phyloP scores from a whole-genome alignment of 306 rosid species.

The Rosa persica region DNA sequence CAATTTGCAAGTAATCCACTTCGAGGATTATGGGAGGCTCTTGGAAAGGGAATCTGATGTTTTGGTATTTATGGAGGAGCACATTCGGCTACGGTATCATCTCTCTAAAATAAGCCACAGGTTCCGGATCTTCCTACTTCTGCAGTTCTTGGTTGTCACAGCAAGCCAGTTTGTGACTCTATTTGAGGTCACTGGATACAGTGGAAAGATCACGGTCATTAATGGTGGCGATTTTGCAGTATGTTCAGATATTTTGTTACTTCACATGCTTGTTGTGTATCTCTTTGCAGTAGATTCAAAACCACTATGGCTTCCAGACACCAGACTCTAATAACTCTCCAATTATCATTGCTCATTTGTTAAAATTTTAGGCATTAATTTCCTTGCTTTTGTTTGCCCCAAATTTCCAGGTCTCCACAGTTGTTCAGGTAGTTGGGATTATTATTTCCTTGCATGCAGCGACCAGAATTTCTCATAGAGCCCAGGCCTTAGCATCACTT shows the following conservation, averaged over 20 bases:
- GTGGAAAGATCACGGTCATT: conserved; percentile 46
- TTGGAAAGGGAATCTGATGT: conserved; percentile 68
- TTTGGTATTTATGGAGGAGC: conserved; percentile 67
- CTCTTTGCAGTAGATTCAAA: neutral
- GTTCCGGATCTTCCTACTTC: conserved; percentile 73
- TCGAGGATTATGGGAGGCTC: conserved; percentile 70
- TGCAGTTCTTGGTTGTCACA: conserved; percentile 68
- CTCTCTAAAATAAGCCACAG: conserved; percentile 87
- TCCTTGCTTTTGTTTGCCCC: neutral
- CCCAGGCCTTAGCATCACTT: conserved; percentile 64
- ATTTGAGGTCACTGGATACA: conserved; percentile 54
- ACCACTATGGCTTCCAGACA: neutral
- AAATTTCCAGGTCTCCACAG: conserved; percentile 59
- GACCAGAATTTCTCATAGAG: conserved; percentile 80
- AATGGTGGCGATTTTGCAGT: conserved; percentile 90
- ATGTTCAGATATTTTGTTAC: conserved; percentile 35
- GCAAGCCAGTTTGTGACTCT: conserved; percentile 68
- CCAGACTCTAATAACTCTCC: neutral
- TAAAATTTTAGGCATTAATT: neutral
- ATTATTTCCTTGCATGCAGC: conserved; percentile 75
- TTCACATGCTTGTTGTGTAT: neutral
- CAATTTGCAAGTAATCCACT: conserved; percentile 79
- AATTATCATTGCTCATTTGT: neutral
- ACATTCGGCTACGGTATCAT: conserved; percentile 64
- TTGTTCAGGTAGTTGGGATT: conserved; percentile 85